A percentile compares a stretch with the other conserved stretches of the same genome.
Conservation (phyloP, 2,329 filamentous ascomycete genomes). For the Intubia oerlemansii region DNA sequence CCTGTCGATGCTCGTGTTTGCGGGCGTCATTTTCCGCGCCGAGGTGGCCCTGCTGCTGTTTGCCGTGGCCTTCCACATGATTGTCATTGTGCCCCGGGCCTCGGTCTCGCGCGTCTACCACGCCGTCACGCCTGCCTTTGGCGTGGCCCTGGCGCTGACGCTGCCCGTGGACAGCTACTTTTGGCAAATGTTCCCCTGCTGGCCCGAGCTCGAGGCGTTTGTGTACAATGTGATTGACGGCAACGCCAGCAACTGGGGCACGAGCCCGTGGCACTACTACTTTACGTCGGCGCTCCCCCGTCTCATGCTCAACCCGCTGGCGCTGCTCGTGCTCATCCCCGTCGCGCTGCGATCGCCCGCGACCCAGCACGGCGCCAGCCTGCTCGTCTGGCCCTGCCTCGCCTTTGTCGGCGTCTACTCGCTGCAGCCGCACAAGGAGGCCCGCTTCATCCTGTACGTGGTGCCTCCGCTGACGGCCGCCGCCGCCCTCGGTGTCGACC, state of each 20-base stretch:
- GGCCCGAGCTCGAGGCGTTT: slow-evolving; percentile 82
- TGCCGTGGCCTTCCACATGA: slow-evolving; percentile 40
- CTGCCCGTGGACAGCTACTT: slow-evolving; percentile 77
- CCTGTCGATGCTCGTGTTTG: slow-evolving; percentile 55
- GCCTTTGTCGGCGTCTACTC: slow-evolving; percentile 66
- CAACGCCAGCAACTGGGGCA: slow-evolving; percentile 72
- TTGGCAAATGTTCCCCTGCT: slow-evolving; percentile 50
- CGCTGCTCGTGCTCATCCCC: slow-evolving; percentile 31
- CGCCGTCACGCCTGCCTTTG: slow-evolving; percentile 41
- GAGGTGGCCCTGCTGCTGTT: slow-evolving; percentile 68
- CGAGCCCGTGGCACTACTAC: slow-evolving; percentile 71
- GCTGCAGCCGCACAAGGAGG: slow-evolving; percentile 83
- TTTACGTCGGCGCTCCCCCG: slow-evolving; percentile 63
- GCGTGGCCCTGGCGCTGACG: slow-evolving; percentile 46
- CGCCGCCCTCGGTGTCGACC: slow-evolving; percentile 51
- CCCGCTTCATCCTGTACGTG: slow-evolving; percentile 81
- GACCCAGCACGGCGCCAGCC: slow-evolving; percentile 19
- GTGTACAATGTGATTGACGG: slow-evolving; percentile 78
- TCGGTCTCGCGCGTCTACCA: slow-evolving; percentile 36
- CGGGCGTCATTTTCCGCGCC: slow-evolving; percentile 70
- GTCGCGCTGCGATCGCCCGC: slow-evolving; percentile 27
- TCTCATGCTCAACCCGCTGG: slow-evolving; percentile 66
- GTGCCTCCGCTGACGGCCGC: slow-evolving; percentile 63
- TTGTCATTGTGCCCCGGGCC: slow-evolving; percentile 25
- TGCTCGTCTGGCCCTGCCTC: slow-evolving; percentile 42